These are phyloP conservation scores for Leccinellum rugosiceps DNA, from an alignment of 768 basidiomycete genomes.

Conservation along the genomic window DNA sequence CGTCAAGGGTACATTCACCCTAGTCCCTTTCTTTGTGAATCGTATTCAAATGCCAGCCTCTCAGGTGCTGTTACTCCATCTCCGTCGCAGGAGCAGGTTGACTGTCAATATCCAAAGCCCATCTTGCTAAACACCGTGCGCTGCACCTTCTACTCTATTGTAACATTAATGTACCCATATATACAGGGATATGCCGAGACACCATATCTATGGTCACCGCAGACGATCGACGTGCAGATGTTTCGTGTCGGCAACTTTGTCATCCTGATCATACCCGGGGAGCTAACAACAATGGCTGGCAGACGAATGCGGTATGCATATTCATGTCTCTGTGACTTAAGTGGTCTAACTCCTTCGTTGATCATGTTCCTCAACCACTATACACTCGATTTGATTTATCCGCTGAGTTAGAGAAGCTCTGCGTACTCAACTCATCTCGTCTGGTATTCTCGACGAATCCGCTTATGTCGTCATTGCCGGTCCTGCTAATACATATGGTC, in stretches of 20 bases:
- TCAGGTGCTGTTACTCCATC: slow-evolving; percentile 51
- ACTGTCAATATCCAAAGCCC: slow-evolving; percentile 76
- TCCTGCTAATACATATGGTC: slow-evolving; percentile 78
- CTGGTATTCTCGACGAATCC: slow-evolving; percentile 58
- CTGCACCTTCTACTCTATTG: background rate
- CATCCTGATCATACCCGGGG: slow-evolving; percentile 72
- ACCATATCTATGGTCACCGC: slow-evolving; percentile 75
- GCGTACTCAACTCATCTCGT: slow-evolving; percentile 59
- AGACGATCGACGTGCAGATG: slow-evolving; percentile 74
- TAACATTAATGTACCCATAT: slow-evolving; percentile 17
- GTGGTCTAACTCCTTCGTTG: slow-evolving; percentile 2
- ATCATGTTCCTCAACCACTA: background rate
- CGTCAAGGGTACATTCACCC: slow-evolving; percentile 52
- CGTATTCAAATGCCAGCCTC: background rate
- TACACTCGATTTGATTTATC: background rate
- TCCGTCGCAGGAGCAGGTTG: slow-evolving; percentile 57
- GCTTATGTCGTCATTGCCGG: slow-evolving; percentile 78
- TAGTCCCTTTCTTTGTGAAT: background rate
- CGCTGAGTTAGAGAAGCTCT: slow-evolving; percentile 53
- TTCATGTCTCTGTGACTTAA: background rate
- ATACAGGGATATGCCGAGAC: slow-evolving; percentile 55
- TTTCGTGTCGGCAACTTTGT: slow-evolving; percentile 74
- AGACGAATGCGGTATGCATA: slow-evolving; percentile 61
- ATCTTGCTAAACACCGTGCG: slow-evolving; percentile 63
- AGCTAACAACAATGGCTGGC: slow-evolving; percentile 82